These are phyloP conservation scores for Fraxinus nigra DNA, from an alignment of 305 asterid genomes.

Conservation along the genomic window DNA sequence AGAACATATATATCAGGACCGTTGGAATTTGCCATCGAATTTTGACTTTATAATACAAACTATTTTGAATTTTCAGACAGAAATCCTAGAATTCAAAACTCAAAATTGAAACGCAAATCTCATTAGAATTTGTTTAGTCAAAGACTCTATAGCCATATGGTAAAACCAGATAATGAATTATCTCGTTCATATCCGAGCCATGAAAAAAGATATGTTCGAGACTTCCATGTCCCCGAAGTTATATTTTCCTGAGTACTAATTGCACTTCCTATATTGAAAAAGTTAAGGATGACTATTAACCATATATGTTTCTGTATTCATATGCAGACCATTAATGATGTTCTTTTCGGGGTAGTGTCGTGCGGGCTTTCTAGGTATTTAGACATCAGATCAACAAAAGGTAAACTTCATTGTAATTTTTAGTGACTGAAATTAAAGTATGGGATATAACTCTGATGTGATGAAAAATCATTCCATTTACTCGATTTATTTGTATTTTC, in stretches of 20 bases:
- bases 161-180: no score
- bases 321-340: slow-evolving; percentile 82
- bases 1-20: not conserved
- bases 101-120: not conserved
- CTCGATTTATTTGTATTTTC: not conserved
- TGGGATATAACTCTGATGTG: not conserved
- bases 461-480: not conserved
- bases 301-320: not conserved
- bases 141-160: not conserved
- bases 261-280: not conserved
- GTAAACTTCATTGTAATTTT: slow-evolving; percentile 20
- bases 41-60: not conserved
- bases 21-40: not conserved
- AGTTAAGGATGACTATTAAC: not conserved
- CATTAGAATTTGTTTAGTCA: not conserved
- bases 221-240: not conserved
- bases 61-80: not conserved
- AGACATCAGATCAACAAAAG: slow-evolving; percentile 50
- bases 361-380: slow-evolving; percentile 70
- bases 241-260: not conserved
- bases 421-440: no score
- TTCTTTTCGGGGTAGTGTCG: slow-evolving; percentile 69
- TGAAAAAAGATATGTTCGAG: not conserved
- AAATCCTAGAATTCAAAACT: not conserved
- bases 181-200: no score